Conservation (phyloP, 2,329 filamentous ascomycete genomes). For the Fusarium globosum region DNA sequence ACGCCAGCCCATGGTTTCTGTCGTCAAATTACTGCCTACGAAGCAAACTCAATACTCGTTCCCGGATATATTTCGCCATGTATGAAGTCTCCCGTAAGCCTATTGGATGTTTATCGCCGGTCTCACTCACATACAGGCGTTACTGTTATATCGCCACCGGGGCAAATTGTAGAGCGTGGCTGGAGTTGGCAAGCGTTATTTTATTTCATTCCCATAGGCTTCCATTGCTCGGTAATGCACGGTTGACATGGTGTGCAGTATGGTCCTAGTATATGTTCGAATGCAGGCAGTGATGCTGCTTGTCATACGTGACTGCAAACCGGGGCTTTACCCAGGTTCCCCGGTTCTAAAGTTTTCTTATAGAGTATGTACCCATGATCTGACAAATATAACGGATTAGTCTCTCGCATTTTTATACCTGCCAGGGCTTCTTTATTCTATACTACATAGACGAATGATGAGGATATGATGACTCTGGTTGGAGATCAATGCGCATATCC, state of each 20-base stretch:
- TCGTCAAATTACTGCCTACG: not conserved
- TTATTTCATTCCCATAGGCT: not conserved
- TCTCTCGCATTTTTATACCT: not conserved
- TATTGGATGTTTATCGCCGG: not conserved
- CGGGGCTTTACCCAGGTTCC: constrained; percentile 22
- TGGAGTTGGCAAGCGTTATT: not conserved
- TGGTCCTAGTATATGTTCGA: not conserved
- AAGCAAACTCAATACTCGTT: no score
- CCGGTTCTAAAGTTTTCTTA: constrained; percentile 2
- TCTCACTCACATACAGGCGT: not conserved
- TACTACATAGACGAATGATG: not conserved
- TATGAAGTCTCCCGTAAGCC: not conserved
- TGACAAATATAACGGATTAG: constrained; percentile 12
- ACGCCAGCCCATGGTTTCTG: not conserved
- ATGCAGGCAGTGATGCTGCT: constrained; percentile 23
- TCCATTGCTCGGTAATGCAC: not conserved
- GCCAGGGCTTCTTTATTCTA: not conserved
- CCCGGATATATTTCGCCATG: not conserved
- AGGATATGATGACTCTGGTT: not conserved
- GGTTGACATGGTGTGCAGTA: not conserved
- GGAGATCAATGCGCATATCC: not conserved
- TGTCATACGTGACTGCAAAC: constrained; percentile 36
- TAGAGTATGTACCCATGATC: constrained; percentile 13
- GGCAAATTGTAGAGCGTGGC: not conserved
- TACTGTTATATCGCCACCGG: not conserved